Conservation (phyloP, 495 filamentous ascomycete species). For the Xylaria sp. region DNA sequence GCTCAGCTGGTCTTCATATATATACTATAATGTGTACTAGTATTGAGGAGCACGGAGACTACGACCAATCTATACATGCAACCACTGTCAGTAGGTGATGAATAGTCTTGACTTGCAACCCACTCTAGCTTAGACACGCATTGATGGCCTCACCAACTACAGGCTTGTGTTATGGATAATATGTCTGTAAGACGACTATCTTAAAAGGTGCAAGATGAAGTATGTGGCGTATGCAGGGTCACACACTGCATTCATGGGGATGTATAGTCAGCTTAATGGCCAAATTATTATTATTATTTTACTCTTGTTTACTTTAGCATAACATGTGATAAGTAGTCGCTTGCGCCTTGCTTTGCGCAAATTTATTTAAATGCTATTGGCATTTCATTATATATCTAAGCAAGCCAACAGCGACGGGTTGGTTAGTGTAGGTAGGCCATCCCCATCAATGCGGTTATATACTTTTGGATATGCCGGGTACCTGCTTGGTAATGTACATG, state of each 20-base stretch:
- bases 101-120: too few species aligned
- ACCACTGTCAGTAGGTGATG: too few species aligned
- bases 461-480: background rate
- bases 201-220: background rate
- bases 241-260: too few species aligned
- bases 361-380: too few species aligned
- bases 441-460: too few species aligned
- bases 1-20: background rate
- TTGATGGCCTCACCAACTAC: background rate
- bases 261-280: too few species aligned
- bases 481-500: background rate
- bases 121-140: background rate
- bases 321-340: background rate
- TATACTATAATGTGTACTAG: background rate
- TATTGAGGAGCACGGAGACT: too few species aligned
- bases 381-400: background rate
- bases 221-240: background rate
- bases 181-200: too few species aligned
- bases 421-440: background rate
- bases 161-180: background rate
- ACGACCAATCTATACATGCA: too few species aligned
- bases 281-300: background rate
- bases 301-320: background rate
- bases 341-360: background rate
- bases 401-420: too few species aligned